A percentile compares a stretch with the other conserved stretches of the same genome.
These are phyloP conservation scores for Aspergillus baeticus DNA, from an alignment of 495 filamentous ascomycete species.

Conservation along the genomic window DNA sequence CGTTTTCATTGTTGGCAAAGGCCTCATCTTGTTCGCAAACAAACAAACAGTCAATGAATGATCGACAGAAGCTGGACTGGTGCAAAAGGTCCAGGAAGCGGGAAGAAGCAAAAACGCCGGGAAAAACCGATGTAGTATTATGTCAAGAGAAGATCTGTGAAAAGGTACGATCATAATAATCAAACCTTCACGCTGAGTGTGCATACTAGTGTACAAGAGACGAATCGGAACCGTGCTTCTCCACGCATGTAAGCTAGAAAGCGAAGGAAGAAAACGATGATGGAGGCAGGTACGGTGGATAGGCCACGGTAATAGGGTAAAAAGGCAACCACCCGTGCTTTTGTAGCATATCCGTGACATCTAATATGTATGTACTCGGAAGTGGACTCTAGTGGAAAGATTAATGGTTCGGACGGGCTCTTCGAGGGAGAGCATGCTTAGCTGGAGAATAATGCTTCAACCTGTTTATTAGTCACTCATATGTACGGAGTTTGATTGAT, in stretches of 20 bases:
- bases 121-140: background rate
- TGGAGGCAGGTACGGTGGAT: background rate
- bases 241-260: background rate
- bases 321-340: background rate
- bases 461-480: too few relatives aligned
- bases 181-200: too few relatives aligned
- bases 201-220: too few relatives aligned
- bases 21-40: background rate
- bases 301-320: background rate
- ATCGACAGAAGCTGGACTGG: background rate
- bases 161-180: background rate
- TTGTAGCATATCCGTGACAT: background rate
- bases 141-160: background rate
- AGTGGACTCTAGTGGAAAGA: background rate
- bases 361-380: background rate
- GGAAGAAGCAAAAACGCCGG: conserved; percentile 1
- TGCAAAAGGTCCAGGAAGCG: background rate
- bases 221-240: background rate
- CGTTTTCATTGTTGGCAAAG: too few relatives aligned
- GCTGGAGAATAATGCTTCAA: conserved; percentile 21
- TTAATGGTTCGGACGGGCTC: conserved; percentile 19
- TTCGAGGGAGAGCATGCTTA: conserved; percentile 23
- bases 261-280: conserved; percentile 4
- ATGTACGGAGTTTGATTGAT: too few relatives aligned
- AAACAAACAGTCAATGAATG: background rate